phyloP scores from a whole-genome alignment of 345 rosid species.

The Jatropha curcas region DNA sequence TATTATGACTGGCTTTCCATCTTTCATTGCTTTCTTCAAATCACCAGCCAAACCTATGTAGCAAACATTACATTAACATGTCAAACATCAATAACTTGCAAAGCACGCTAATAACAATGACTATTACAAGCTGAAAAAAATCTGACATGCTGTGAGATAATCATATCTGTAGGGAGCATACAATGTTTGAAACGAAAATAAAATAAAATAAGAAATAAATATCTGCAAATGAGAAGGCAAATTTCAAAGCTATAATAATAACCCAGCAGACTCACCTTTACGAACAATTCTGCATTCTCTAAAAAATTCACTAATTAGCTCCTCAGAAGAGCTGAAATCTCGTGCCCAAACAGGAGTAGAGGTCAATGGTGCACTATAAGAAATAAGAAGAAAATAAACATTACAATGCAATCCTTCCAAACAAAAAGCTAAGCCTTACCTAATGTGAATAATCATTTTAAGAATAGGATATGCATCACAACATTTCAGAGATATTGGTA shows the following conservation, averaged over 20 bases:
- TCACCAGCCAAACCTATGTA: constrained; percentile 93
- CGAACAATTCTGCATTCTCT: constrained; percentile 99
- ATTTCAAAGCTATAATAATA: constrained; percentile 1
- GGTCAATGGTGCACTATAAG: constrained; percentile 78
- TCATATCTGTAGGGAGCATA: not conserved
- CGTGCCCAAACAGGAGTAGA: constrained; percentile 97
- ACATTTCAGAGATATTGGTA: not conserved
- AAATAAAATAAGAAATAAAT: too few relatives aligned
- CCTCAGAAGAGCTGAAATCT: constrained; percentile 79
- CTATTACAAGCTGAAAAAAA: constrained; percentile 8
- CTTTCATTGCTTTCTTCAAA: constrained; percentile 99
- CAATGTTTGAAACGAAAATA: not conserved
- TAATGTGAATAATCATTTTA: not conserved
- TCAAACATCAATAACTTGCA: constrained; percentile 9
- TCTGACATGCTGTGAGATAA: constrained; percentile 2
- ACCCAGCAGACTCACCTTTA: constrained; percentile 57
- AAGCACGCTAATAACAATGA: not conserved
- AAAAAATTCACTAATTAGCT: constrained; percentile 85
- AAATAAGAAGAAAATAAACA: constrained; percentile 18
- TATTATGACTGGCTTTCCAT: constrained; percentile 96
- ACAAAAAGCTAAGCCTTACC: not conserved
- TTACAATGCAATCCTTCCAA: not conserved
- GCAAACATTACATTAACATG: constrained; percentile 21
- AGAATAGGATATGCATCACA: not conserved
- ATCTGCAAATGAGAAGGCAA: not conserved